Conservation (phyloP, 768 basidiomycete genomes). For the Glaciozyma antarctica region DNA sequence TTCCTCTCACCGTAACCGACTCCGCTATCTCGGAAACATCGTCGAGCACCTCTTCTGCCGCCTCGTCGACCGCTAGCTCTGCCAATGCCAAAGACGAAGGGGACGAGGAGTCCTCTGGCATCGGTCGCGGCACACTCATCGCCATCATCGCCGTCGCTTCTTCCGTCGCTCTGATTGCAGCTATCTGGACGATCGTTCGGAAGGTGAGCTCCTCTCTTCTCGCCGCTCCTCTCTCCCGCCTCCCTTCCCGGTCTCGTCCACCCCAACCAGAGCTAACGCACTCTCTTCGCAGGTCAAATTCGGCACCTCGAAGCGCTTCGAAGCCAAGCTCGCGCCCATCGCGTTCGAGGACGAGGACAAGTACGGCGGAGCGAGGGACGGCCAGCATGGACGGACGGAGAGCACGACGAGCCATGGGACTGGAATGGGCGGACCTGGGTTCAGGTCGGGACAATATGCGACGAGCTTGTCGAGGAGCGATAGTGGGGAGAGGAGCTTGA, state of each 20-base stretch:
- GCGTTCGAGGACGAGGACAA: slow-evolving; percentile 40
- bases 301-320: slow-evolving; percentile 66
- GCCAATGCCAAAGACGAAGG: neutral
- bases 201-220: neutral
- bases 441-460: neutral
- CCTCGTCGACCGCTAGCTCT: neutral
- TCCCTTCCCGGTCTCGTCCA: too few species aligned
- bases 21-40: neutral
- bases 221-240: neutral
- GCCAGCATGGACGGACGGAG: neutral
- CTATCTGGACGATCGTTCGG: slow-evolving; percentile 82
- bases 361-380: neutral
- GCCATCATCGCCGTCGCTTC: slow-evolving; percentile 45
- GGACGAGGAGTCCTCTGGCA: neutral
- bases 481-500: neutral
- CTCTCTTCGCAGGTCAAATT: slow-evolving; percentile 64
- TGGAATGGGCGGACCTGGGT: neutral
- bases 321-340: slow-evolving; percentile 75
- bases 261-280: too few species aligned
- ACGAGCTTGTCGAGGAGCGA: slow-evolving; percentile 3
- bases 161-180: slow-evolving; percentile 56
- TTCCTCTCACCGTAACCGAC: too few species aligned
- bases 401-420: neutral
- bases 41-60: neutral
- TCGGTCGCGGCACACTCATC: neutral